These are phyloP conservation scores for Torulaspora delbrueckii DNA, from an alignment of 805 yeast species.

Conservation along the genomic window DNA sequence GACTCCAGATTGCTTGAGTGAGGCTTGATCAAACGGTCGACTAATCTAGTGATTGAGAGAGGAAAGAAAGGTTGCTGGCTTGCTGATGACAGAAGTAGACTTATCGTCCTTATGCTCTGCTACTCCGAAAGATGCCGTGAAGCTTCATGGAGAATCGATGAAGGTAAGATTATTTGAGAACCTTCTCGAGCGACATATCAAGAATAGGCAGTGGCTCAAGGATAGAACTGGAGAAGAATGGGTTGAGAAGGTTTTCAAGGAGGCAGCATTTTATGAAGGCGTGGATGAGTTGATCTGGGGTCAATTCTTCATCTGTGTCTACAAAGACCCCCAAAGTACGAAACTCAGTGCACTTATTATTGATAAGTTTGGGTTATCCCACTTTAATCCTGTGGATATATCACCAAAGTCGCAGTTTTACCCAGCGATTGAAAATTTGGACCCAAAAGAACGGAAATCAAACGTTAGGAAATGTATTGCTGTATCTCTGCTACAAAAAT, in stretches of 20 bases:
- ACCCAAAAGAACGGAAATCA: slow-evolving; percentile 44
- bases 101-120: slow-evolving; percentile 16
- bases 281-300: slow-evolving; percentile 32
- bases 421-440: slow-evolving; percentile 72
- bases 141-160: neutral
- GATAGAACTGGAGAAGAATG: slow-evolving; percentile 16
- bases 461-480: slow-evolving; percentile 74
- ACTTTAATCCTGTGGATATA: slow-evolving; percentile 54
- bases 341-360: slow-evolving; percentile 52
- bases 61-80: neutral
- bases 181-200: slow-evolving; percentile 6
- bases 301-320: slow-evolving; percentile 23
- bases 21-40: neutral
- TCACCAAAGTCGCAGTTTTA: slow-evolving; percentile 60
- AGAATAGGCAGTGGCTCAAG: slow-evolving; percentile 2
- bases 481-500: slow-evolving; percentile 63
- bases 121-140: slow-evolving; percentile 1
- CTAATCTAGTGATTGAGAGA: neutral
- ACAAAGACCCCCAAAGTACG: slow-evolving; percentile 28
- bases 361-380: slow-evolving; percentile 62
- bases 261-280: slow-evolving; percentile 25
- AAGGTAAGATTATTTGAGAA: slow-evolving; percentile 13
- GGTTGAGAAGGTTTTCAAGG: slow-evolving; percentile 19
- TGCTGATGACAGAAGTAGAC: slow-evolving; percentile 4
- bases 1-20: neutral